These are phyloP conservation scores for Agarophyton chilense DNA, from an alignment of 23 red algal species.

Conservation along the genomic window DNA sequence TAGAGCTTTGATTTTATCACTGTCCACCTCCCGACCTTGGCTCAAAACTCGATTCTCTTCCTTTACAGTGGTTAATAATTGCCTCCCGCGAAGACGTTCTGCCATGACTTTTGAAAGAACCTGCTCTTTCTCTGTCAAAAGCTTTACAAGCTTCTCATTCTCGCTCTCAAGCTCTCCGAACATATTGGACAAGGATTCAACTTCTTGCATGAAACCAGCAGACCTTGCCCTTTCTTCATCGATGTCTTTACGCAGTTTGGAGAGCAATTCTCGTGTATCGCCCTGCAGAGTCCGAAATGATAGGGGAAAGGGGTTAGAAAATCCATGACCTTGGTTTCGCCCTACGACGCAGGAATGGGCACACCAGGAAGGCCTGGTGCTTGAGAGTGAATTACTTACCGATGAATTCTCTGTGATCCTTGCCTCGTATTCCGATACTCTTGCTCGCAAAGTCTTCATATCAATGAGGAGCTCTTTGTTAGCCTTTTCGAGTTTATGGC, in stretches of 20 bases:
- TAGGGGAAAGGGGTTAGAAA: not conserved
- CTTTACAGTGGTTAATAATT: slow-evolving; percentile 82
- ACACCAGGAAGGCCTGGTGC: not conserved
- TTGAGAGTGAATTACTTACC: slow-evolving; percentile 54
- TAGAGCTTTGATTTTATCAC: slow-evolving; percentile 73
- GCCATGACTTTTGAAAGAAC: slow-evolving; percentile 83
- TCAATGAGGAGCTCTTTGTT: slow-evolving; percentile 33
- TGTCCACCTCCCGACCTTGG: slow-evolving; percentile 65
- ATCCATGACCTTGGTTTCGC: not conserved
- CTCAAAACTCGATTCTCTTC: slow-evolving; percentile 82
- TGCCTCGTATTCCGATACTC: slow-evolving; percentile 5
- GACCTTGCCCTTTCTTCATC: slow-evolving; percentile 69
- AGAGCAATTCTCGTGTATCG: slow-evolving; percentile 1
- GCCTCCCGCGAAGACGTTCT: slow-evolving; percentile 81
- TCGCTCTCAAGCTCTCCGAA: slow-evolving; percentile 79
- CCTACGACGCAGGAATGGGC: not conserved
- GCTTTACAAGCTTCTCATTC: slow-evolving; percentile 62
- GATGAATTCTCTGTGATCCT: not conserved
- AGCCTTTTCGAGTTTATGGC: slow-evolving; percentile 31
- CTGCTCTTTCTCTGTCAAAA: slow-evolving; percentile 85
- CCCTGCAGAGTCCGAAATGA: slow-evolving; percentile 7
- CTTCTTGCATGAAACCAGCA: slow-evolving; percentile 83
- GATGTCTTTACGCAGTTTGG: slow-evolving; percentile 37
- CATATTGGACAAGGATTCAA: slow-evolving; percentile 81
- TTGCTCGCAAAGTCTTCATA: slow-evolving; percentile 16